Evolutionary conservation across 345 rosid genomes (phyloP), one percentile per base, ranked within the genome.

Genomic region (Salix viminalis): DNA sequence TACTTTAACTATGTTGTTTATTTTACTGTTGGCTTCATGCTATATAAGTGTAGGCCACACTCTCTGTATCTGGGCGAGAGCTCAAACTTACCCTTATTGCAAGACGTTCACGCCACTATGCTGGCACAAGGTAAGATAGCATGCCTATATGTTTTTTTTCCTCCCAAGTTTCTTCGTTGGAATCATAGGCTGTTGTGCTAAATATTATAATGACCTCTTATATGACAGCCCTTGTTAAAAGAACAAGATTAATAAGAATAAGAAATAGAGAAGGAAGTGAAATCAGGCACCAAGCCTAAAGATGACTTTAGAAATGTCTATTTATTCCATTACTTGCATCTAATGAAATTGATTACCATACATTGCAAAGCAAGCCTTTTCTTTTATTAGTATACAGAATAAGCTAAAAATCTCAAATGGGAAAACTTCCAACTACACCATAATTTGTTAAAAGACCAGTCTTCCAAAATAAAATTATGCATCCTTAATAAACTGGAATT

Each of bases 81-180:
- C 86, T 93, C 79, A 91, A 83, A 74, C 87, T 96, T 71, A 91
- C 98, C 62, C 90, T 96, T 58, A 92, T 96, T 79, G 96, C 98
- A n/a, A 93, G 98, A 82, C 97, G 99, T 48, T 96, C 99, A 66
- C 94, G 99, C 36, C 95, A 93, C 87, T 93, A 85, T 83, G 99
- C 99, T 81, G 99, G 99, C 72, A 93, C 94, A 78, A 91, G 99
- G 99, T 96, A 86, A 50, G 86, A 62, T 39, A 70, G 70, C n/a
- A 54, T 58, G 58, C 39, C 72, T 24, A 39, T 15, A 2, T 4
- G 26, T 2, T 39, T 19, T 28, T 56, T 26, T 72, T n/a, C 68
- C 18, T 44, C 19, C 30, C 18, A 62, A 64, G 68, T 26, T 14
- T 16, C 3, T 34, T 54, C 62, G 9, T 50, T 42, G 39, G 60